Base-by-base conservation (phyloP, 2,329 filamentous ascomycete genomes). In the Fusarium chuoi region DNA sequence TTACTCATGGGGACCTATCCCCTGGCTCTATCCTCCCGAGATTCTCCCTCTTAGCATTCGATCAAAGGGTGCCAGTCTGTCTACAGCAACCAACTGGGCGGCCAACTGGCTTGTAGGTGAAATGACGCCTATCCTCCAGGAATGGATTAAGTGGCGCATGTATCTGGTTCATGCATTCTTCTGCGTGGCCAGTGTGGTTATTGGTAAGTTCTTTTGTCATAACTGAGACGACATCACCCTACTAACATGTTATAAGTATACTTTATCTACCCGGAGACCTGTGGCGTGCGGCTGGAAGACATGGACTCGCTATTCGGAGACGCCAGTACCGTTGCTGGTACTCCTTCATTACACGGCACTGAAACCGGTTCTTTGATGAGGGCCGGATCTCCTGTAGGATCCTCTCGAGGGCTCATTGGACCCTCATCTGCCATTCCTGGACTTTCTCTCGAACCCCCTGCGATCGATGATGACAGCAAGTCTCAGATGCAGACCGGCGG, bases 1-100 rank as follows among this genome's bases (percentile, higher is more conserved):
- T 54, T 97, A 95, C 80, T 90, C 89, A 22, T 99, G 96, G 96
- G 96, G 96, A 24, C 96, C 96, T 3, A 97, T 99, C 70, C 96
- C 96, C 14, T 99, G 96, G 96, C 87, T 99, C 22, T 98, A 98
- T 82, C 96, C 96, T 20, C 96, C 96, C n/a, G 96, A 99, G 87
- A 99, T 99, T 71, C 87, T 99, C 48, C 96, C 96, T 9, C 87
- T 99, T 69, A 98, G 95, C 86, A 98, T 98, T 81, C 92, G 96
- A 78, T 97, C 96, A 68, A 98, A 98, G 87, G 96, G 96, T 70
- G 96, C 96, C 61, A 98, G 95, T 88, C 84, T 99, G 81, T 98
- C 96, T 69, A 98, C 96, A 4, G 96, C 96, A 24, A 92, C 95
- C 38, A 99, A 99, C 81, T 99, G 96, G 96, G 95, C 96, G 3